Evolutionary conservation across 768 basidiomycete species (phyloP).

Genomic region (Amylocystis lapponica): DNA sequence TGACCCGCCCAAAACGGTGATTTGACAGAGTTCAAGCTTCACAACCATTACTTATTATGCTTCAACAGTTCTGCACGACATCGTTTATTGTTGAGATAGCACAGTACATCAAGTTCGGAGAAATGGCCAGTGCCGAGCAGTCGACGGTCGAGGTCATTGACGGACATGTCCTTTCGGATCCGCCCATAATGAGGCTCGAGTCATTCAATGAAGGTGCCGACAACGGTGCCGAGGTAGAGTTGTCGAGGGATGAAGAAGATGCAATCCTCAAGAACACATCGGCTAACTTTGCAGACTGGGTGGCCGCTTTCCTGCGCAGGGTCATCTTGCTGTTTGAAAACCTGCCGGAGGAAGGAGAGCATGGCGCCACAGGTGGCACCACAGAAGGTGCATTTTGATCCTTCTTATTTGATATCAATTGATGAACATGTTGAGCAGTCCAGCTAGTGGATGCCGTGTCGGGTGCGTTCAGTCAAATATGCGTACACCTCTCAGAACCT

Average conservation of each 20-base stretch:
- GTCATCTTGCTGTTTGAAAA: slow-evolving; percentile 81
- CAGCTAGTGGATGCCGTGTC: slow-evolving; percentile 74
- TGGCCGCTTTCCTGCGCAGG: slow-evolving; percentile 71
- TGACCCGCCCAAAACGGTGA: slow-evolving; percentile 73
- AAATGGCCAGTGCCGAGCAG: slow-evolving; percentile 39
- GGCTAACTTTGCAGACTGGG: slow-evolving; percentile 74
- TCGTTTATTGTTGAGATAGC: slow-evolving; percentile 70
- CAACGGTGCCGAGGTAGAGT: slow-evolving; percentile 31
- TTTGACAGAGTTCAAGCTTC: slow-evolving; percentile 3
- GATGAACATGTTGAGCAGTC: slow-evolving; percentile 31
- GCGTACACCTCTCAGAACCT: slow-evolving; percentile 65
- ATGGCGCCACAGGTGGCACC: slow-evolving; percentile 55
- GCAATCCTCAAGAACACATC: slow-evolving; percentile 65
- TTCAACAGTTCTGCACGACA: slow-evolving; percentile 59
- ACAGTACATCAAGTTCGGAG: slow-evolving; percentile 69
- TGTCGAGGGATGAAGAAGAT: slow-evolving; percentile 66
- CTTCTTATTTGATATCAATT: background rate
- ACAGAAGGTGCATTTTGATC: slow-evolving; percentile 45
- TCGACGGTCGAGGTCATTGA: slow-evolving; percentile 16
- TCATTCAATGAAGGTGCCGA: slow-evolving; percentile 32
- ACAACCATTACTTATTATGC: slow-evolving; percentile 8
- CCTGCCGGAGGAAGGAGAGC: slow-evolving; percentile 74
- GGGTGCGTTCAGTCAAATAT: slow-evolving; percentile 72
- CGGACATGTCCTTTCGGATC: slow-evolving; percentile 8
- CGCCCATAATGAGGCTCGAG: slow-evolving; percentile 29